phyloP scores from a whole-genome alignment of 805 yeast species.

The Ogataea siamensis region DNA sequence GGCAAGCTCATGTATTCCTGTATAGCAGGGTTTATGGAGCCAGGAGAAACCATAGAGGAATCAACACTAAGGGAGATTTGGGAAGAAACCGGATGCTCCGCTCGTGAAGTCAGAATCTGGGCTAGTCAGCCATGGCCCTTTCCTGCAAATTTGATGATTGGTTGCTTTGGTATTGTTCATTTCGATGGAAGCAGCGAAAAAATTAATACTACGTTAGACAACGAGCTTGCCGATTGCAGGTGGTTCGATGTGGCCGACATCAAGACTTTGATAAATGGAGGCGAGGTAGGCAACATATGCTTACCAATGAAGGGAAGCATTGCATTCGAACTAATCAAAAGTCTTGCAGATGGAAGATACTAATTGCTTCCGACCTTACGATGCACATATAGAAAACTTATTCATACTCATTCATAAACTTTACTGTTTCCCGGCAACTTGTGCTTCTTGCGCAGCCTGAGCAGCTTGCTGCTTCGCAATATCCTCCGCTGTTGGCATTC shows the following conservation, averaged over 20 bases:
- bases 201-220: slow-evolving; percentile 76
- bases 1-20: slow-evolving; percentile 63
- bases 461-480: slow-evolving; percentile 37
- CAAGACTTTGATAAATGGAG: slow-evolving; percentile 23
- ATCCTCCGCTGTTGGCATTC: slow-evolving; percentile 74
- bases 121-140: slow-evolving; percentile 97
- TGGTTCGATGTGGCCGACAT: slow-evolving; percentile 72
- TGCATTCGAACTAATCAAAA: slow-evolving; percentile 42
- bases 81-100: slow-evolving; percentile 90
- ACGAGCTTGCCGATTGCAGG: slow-evolving; percentile 79
- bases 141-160: slow-evolving; percentile 91
- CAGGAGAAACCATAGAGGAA: slow-evolving; percentile 86
- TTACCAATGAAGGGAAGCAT: slow-evolving; percentile 45
- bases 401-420: slow-evolving; percentile 4
- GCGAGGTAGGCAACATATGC: slow-evolving; percentile 29
- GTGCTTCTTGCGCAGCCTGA: slow-evolving; percentile 17
- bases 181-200: slow-evolving; percentile 61
- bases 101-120: slow-evolving; percentile 54
- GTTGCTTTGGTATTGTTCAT: slow-evolving; percentile 80
- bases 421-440: slow-evolving; percentile 2
- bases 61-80: slow-evolving; percentile 87
- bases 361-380: neutral
- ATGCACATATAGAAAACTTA: slow-evolving; percentile 1
- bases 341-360: slow-evolving; percentile 7
- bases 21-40: slow-evolving; percentile 95